Conservation (phyloP, 495 filamentous ascomycete genomes). For the Aspergillus kassunensis region DNA sequence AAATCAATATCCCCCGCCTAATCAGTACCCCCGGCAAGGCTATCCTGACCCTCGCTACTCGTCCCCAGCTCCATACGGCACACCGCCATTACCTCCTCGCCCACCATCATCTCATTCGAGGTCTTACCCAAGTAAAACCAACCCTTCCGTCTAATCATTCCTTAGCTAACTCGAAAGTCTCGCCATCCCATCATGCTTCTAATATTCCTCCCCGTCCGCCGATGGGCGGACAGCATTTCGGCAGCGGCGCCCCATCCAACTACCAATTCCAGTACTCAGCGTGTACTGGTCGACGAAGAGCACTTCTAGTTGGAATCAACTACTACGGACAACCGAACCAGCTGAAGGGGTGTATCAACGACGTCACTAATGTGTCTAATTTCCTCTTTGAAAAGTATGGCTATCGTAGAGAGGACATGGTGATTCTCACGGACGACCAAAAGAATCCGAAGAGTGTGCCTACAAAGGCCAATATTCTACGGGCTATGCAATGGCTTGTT, state of each 20-base stretch:
- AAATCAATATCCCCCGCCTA: slow-evolving; percentile 6
- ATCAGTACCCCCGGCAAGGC: neutral
- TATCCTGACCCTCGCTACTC: slow-evolving; percentile 16
- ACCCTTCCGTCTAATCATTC: neutral
- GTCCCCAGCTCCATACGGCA: slow-evolving; percentile 15
- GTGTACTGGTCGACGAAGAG: slow-evolving; percentile 86
- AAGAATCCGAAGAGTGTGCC: slow-evolving; percentile 92
- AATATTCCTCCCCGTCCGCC: slow-evolving; percentile 39
- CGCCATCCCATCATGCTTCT: no score
- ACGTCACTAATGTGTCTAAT: slow-evolving; percentile 92
- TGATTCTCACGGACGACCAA: slow-evolving; percentile 95
- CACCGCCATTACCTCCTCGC: slow-evolving; percentile 18
- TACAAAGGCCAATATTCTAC: slow-evolving; percentile 87
- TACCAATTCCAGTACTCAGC: slow-evolving; percentile 88
- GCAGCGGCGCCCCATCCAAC: slow-evolving; percentile 67
- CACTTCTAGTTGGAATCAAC: slow-evolving; percentile 94
- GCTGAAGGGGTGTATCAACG: slow-evolving; percentile 92
- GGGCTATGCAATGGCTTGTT: slow-evolving; percentile 98
- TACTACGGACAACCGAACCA: slow-evolving; percentile 89
- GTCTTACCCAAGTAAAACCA: slow-evolving; percentile 16
- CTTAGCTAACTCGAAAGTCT: neutral
- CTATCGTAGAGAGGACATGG: slow-evolving; percentile 96
- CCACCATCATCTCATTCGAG: slow-evolving; percentile 9
- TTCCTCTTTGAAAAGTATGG: slow-evolving; percentile 82
- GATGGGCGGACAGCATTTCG: slow-evolving; percentile 53